A percentile compares a stretch with the other conserved stretches of the same genome.
phyloP scores from a whole-genome alignment of 2,329 filamentous ascomycete genomes.

The Monosporascus sp. region DNA sequence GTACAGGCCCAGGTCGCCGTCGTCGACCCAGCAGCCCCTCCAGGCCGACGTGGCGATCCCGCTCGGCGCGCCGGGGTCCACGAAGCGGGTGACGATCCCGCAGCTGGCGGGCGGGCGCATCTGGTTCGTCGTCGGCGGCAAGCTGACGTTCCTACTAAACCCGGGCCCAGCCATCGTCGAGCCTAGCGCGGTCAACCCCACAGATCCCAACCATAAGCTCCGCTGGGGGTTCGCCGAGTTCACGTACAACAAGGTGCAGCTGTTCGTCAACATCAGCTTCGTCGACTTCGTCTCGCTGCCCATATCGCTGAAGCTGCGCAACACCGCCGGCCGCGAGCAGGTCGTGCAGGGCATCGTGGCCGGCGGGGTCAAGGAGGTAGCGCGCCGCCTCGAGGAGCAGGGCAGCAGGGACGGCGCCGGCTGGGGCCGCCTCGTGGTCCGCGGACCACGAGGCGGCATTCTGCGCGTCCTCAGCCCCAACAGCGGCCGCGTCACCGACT shows the following conservation, averaged over 20 bases:
- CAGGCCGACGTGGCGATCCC: conserved; percentile 55
- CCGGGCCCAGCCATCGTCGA: conserved; percentile 68
- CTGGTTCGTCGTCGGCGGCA: conserved; percentile 60
- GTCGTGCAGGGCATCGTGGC: conserved; percentile 44
- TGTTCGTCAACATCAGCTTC: conserved; percentile 66
- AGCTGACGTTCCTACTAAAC: conserved; percentile 65
- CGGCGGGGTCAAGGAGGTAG: conserved; percentile 41
- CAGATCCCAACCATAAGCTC: conserved; percentile 56
- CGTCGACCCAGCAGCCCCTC: conserved; percentile 43
- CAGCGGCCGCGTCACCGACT: conserved; percentile 38
- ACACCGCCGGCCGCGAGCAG: conserved; percentile 37
- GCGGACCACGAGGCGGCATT: conserved; percentile 30
- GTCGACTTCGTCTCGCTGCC: conserved; percentile 70
- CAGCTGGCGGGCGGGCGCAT: conserved; percentile 65
- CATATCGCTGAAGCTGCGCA: conserved; percentile 50
- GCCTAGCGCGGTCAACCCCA: conserved; percentile 62
- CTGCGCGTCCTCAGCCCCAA: conserved; percentile 51
- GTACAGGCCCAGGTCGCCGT: conserved; percentile 59
- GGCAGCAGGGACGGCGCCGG: conserved; percentile 39
- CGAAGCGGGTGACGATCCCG: conserved; percentile 58
- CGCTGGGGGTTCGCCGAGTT: conserved; percentile 67
- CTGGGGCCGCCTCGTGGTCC: conserved; percentile 48
- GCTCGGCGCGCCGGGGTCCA: conserved; percentile 56
- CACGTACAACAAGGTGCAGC: conserved; percentile 54
- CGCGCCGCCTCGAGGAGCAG: conserved; percentile 39